Evolutionary conservation across 169 alveolate species (phyloP).

Genomic region (Eimeria praecox): DNA sequence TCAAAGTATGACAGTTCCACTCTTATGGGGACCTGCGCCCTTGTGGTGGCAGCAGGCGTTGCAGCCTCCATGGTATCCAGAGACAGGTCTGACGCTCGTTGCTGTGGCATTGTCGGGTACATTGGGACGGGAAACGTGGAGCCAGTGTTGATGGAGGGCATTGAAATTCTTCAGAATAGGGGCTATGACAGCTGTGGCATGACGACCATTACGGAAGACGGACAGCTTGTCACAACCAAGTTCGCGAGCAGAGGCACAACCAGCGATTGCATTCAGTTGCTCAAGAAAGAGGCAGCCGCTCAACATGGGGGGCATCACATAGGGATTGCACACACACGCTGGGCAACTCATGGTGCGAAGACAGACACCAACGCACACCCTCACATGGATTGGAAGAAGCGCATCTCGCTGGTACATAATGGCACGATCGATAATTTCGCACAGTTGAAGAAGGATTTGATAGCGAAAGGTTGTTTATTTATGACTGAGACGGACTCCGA

Average conservation of each 20-base stretch:
- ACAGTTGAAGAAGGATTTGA: conserved; percentile 87
- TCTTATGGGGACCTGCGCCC: not conserved
- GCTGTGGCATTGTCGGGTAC: conserved; percentile 93
- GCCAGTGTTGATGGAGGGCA: conserved; percentile 89
- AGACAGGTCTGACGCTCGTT: conserved; percentile 67
- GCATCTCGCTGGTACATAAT: conserved; percentile 97
- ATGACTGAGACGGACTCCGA: conserved; percentile 97
- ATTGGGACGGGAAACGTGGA: conserved; percentile 89
- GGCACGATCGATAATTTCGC: conserved; percentile 96
- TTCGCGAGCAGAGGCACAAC: conserved; percentile 86
- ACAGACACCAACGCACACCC: conserved; percentile 99
- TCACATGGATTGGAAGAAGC: conserved; percentile 94
- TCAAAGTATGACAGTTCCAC: not conserved
- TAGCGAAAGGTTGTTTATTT: conserved; percentile 88
- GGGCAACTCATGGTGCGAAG: conserved; percentile 99
- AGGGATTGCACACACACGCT: conserved; percentile 99
- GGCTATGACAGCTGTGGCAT: conserved; percentile 97
- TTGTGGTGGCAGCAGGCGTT: conserved; percentile 1
- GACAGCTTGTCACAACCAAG: conserved; percentile 89
- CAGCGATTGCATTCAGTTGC: conserved; percentile 74
- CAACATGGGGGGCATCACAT: conserved; percentile 83
- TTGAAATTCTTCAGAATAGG: conserved; percentile 90
- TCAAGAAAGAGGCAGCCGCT: conserved; percentile 48
- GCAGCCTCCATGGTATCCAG: not conserved
- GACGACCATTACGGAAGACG: conserved; percentile 87